Evolutionary conservation across 768 basidiomycete genomes (phyloP), one percentile per base, ranked within the genome.

Genomic region (Auricularia sp.): DNA sequence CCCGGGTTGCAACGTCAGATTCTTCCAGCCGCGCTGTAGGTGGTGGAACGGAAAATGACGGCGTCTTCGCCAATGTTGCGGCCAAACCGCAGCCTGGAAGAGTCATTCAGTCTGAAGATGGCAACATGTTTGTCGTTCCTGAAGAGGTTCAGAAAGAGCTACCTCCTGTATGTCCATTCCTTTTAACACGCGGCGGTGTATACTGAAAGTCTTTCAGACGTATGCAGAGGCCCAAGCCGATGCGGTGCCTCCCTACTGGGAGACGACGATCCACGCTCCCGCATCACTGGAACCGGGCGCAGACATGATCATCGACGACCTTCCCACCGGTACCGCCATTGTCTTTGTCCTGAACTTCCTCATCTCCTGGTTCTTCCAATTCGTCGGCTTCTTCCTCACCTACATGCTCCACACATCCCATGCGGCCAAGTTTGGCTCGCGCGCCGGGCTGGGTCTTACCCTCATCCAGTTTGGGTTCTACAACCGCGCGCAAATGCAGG

Each of bases 341-440:
- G 74, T 86, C n/a, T 95, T 93, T 76, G 70, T 84, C 67, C 79
- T 84, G 76, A 93, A 91, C 74, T 73, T 88, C 63, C 83, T 94
- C 77, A 86, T 92, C 64, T 95, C 93, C 5, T 89, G 89, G 77
- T 93, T 93, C 77, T 98, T 99, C 87, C 94, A 98, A 76, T 95
- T 98, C 74, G 83, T 96, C 70, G 95, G 92, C 62, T 93, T 91
- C 80, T 75, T 90, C 66, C 83, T 99, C 77, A 97, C 95, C 0
- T 97, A 93, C 76, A 86, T 98, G 69, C 86, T 98, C 2, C 89
- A 91, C 76, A 87, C 87, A 12, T 88, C 93, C 1, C 95, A 98
- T 71, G 93, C 96, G 0, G 91, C 89, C 66, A 95, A 94, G 74
- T 91, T 84, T 71, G 96, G 97, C 61, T 93, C 92, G 18, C 88